These are phyloP conservation scores for Calamus simplicifolius DNA, from an alignment of 176 grass and related monocot species.

Conservation along the genomic window DNA sequence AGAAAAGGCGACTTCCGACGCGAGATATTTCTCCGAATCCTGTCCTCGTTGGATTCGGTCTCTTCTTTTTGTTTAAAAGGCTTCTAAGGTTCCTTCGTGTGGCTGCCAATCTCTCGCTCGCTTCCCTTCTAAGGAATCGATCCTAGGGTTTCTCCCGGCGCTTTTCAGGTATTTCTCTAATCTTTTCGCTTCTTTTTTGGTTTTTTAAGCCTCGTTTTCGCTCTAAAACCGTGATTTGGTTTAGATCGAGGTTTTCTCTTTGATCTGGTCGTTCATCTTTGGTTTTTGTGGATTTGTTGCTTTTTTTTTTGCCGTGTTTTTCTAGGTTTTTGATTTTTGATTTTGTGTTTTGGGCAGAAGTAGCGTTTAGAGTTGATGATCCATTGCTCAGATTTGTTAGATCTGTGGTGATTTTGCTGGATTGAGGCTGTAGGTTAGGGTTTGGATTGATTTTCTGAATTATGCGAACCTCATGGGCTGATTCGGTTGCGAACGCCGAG, in stretches of 20 bases:
- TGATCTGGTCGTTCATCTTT: too few species aligned
- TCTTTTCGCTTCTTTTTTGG: too few species aligned
- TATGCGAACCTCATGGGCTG: slow-evolving; percentile 99
- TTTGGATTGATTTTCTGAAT: slow-evolving; percentile 41
- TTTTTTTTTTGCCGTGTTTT: too few species aligned
- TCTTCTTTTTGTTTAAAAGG: neutral
- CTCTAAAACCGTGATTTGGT: too few species aligned
- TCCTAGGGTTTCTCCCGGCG: too few species aligned
- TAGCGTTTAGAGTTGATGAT: neutral
- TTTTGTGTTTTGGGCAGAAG: neutral
- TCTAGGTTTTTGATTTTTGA: neutral
- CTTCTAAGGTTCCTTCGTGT: neutral
- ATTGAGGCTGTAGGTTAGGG: slow-evolving; percentile 3
- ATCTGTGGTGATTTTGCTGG: slow-evolving; percentile 1
- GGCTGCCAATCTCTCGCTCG: neutral
- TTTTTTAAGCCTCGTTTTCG: too few species aligned
- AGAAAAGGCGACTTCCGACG: too few species aligned
- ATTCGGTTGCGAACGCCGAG: slow-evolving; percentile 95
- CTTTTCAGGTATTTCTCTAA: too few species aligned
- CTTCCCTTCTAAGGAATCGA: too few species aligned
- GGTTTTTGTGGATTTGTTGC: too few species aligned
- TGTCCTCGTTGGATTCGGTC: neutral
- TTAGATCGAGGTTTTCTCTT: too few species aligned
- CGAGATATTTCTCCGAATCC: too few species aligned
- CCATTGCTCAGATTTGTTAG: neutral